phyloP scores from a whole-genome alignment of 257 asterid genomes.

The Cynanchum wilfordii region DNA sequence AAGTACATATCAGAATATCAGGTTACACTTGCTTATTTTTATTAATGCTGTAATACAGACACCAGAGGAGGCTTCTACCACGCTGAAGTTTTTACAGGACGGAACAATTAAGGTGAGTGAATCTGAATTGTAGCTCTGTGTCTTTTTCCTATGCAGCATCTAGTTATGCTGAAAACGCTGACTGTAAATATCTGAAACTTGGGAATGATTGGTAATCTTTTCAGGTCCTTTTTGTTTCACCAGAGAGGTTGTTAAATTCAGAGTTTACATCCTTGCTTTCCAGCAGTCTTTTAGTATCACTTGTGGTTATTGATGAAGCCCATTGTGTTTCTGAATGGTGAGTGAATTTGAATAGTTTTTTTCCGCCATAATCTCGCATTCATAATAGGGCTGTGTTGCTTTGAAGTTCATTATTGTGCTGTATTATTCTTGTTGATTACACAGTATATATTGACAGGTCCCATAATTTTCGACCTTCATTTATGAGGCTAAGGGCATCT shows the following conservation, averaged over 20 bases:
- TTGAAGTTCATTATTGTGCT: neutral
- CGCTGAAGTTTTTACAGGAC: slow-evolving; percentile 61
- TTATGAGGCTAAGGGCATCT: slow-evolving; percentile 97
- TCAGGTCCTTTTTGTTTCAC: slow-evolving; percentile 98
- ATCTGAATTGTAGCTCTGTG: neutral
- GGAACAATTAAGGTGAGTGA: slow-evolving; percentile 64
- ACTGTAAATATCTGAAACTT: neutral
- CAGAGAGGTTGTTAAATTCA: slow-evolving; percentile 80
- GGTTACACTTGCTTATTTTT: slow-evolving; percentile 20
- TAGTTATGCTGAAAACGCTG: neutral
- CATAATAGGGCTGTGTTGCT: neutral
- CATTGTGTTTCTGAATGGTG: slow-evolving; percentile 99
- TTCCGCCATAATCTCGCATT: slow-evolving; percentile 2
- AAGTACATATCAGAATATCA: slow-evolving; percentile 4
- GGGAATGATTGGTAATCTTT: slow-evolving; percentile 18
- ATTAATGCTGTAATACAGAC: slow-evolving; percentile 38
- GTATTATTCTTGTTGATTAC: neutral
- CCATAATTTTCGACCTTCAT: slow-evolving; percentile 97
- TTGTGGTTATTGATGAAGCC: slow-evolving; percentile 94
- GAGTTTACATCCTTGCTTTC: slow-evolving; percentile 69
- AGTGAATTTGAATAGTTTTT: slow-evolving; percentile 23
- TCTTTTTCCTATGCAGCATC: neutral
- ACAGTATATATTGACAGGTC: slow-evolving; percentile 59
- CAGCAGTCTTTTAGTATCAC: slow-evolving; percentile 48
- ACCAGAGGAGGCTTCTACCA: slow-evolving; percentile 66